phyloP scores from a whole-genome alignment of 1,284 basidiomycete species.

The Salmacisia buchloeana region DNA sequence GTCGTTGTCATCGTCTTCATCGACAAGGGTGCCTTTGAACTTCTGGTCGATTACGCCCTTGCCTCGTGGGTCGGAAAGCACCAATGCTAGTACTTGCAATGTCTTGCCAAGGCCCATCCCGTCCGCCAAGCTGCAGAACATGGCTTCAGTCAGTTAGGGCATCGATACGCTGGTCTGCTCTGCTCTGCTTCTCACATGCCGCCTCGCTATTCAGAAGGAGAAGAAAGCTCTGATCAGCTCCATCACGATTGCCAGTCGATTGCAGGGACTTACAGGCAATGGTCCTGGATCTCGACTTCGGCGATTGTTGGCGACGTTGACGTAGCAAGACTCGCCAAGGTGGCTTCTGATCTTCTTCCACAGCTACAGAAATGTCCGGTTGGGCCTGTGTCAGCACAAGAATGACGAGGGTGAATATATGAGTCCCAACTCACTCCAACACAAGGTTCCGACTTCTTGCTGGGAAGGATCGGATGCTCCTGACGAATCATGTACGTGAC shows the following conservation, averaged over 20 bases:
- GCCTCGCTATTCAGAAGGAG: neutral
- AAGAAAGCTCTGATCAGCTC: neutral
- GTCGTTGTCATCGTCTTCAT: neutral
- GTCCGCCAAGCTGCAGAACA: slow-evolving; percentile 69
- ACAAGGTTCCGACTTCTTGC: neutral
- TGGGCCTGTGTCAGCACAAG: neutral
- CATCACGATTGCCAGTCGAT: neutral
- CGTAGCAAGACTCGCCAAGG: slow-evolving; percentile 4
- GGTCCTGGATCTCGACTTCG: neutral
- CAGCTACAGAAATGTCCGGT: neutral
- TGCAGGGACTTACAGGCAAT: neutral
- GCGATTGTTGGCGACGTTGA: neutral
- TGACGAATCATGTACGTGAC: slow-evolving; percentile 16
- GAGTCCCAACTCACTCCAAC: neutral
- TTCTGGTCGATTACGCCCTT: slow-evolving; percentile 10
- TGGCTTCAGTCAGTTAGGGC: neutral
- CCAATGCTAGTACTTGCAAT: slow-evolving; percentile 11
- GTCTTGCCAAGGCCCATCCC: slow-evolving; percentile 67
- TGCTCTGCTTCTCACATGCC: neutral
- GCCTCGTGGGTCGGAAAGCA: neutral
- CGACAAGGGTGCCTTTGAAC: neutral
- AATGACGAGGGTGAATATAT: neutral
- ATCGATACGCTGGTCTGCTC: neutral
- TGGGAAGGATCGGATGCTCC: slow-evolving; percentile 15
- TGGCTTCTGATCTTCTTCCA: neutral